A percentile compares a stretch with the other conserved stretches of the same genome.
Evolutionary conservation across 345 rosid species (phyloP).

Genomic region (Syzygium grande): DNA sequence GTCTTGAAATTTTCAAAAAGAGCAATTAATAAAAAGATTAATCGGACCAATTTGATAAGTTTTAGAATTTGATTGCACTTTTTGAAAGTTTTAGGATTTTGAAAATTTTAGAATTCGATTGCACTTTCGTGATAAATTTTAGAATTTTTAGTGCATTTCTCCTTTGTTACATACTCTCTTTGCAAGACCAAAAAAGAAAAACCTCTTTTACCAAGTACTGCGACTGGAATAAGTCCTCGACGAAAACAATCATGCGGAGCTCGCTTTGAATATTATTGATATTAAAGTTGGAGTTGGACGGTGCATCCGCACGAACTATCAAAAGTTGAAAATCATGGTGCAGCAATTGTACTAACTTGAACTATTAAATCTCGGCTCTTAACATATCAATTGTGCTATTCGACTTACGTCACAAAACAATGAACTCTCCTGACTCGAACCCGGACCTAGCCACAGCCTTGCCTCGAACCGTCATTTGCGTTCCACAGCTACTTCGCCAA

Average conservation of each 20-base stretch:
- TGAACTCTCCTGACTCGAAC: not conserved
- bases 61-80: too few relatives aligned
- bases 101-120: too few relatives aligned
- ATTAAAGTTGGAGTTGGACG: not conserved
- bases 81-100: too few relatives aligned
- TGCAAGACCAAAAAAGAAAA: too few relatives aligned
- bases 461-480: slow-evolving; percentile 35
- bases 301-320: not conserved
- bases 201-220: not conserved
- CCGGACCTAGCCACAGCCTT: fast-evolving
- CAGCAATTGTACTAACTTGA: not conserved
- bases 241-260: not conserved
- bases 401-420: not conserved
- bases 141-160: too few relatives aligned
- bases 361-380: not conserved
- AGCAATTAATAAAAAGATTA: too few relatives aligned
- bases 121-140: too few relatives aligned
- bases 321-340: not conserved
- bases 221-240: not conserved
- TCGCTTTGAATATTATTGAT: not conserved
- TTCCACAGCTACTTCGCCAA: slow-evolving; percentile 58
- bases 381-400: not conserved
- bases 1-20: too few relatives aligned
- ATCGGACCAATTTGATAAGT: too few relatives aligned
- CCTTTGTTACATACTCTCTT: too few relatives aligned